A percentile compares a stretch with the other conserved stretches of the same genome.
Conservation (phyloP, 306 rosid species). For the Canavalia gladiata region DNA sequence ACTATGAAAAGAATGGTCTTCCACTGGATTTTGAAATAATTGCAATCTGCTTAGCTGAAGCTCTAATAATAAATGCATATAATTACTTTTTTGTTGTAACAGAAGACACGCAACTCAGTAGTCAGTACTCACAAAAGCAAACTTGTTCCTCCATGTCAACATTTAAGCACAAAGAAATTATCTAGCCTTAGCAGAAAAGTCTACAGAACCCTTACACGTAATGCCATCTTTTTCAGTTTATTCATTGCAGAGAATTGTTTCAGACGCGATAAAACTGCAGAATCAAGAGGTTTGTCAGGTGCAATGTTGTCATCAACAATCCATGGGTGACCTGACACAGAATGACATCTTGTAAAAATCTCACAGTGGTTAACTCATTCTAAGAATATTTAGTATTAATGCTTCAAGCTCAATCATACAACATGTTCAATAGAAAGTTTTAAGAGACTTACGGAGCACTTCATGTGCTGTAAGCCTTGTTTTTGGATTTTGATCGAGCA, state of each 20-base stretch:
- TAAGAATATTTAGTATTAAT: conserved; percentile 1
- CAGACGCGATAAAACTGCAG: conserved; percentile 69
- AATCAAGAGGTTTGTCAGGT: conserved; percentile 73
- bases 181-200: conserved; percentile 34
- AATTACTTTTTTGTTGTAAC: conserved; percentile 13
- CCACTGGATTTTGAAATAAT: conserved; percentile 16
- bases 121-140: background rate
- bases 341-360: conserved; percentile 25
- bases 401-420: background rate
- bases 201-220: conserved; percentile 59
- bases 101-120: conserved; percentile 26
- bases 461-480: conserved; percentile 63
- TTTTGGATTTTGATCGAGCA: conserved; percentile 69
- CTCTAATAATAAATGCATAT: conserved; percentile 1
- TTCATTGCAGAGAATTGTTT: conserved; percentile 74
- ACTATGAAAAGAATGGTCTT: background rate
- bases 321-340: conserved; percentile 72
- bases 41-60: conserved; percentile 11
- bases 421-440: conserved; percentile 17
- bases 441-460: conserved; percentile 59
- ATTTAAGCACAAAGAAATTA: conserved; percentile 20
- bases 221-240: conserved; percentile 73
- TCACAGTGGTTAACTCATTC: conserved; percentile 14
- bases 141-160: conserved; percentile 17
- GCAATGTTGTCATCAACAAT: conserved; percentile 66